Evolutionary conservation across 2,329 filamentous ascomycete species (phyloP).

Genomic region (Nemania diffusa): DNA sequence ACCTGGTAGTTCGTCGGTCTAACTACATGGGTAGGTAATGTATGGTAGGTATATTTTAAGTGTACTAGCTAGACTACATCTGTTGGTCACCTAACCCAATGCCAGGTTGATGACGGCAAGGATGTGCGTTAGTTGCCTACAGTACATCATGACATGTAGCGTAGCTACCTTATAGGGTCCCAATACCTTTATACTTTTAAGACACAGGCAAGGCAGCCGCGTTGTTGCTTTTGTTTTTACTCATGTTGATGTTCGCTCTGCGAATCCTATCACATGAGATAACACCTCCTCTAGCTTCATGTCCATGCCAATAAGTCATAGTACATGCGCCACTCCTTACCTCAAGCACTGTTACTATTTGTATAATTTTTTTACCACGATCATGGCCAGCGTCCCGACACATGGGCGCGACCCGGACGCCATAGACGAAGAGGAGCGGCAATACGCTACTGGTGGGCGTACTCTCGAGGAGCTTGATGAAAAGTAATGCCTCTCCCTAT

Average conservation of each 20-base stretch:
- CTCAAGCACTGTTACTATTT: neutral
- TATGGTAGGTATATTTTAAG: too few species aligned
- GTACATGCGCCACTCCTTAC: neutral
- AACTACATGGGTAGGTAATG: too few species aligned
- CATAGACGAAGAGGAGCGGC: slow-evolving; percentile 61
- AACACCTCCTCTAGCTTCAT: neutral
- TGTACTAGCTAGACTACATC: neutral
- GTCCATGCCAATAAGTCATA: neutral
- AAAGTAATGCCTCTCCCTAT: slow-evolving; percentile 50
- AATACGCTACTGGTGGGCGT: slow-evolving; percentile 57
- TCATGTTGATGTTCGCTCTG: too few species aligned
- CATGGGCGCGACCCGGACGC: slow-evolving; percentile 54
- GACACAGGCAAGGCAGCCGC: too few species aligned
- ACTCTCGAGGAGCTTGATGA: slow-evolving; percentile 57
- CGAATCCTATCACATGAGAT: neutral
- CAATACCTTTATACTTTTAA: too few species aligned
- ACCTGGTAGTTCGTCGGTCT: neutral
- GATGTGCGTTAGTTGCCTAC: neutral
- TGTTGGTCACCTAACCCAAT: neutral
- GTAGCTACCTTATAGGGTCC: too few species aligned
- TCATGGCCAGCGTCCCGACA: slow-evolving; percentile 50
- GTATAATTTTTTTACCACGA: slow-evolving; percentile 16
- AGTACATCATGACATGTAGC: too few species aligned
- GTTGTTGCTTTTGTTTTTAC: too few species aligned
- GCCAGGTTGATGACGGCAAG: neutral